These are phyloP conservation scores for Diaporthe vaccinii DNA, from an alignment of 2,329 filamentous ascomycete species.

Conservation along the genomic window DNA sequence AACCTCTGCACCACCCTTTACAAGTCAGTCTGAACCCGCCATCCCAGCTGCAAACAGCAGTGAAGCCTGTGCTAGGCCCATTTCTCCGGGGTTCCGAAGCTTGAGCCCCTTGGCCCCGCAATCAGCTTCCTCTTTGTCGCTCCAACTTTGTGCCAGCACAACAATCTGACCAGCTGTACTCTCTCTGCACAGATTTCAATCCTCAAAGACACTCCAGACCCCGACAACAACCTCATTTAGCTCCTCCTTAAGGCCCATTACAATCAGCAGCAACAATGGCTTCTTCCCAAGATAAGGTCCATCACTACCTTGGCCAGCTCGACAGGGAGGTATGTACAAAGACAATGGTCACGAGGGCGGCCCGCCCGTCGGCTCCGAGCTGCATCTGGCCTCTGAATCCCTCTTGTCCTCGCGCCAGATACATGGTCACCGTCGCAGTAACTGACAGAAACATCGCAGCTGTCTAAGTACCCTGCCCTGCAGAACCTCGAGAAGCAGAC, in stretches of 20 bases:
- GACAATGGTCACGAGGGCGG: constrained; percentile 28
- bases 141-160: constrained; percentile 30
- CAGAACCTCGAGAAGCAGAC: constrained; percentile 90
- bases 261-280: constrained; percentile 69
- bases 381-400: constrained; percentile 17
- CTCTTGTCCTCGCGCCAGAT: background rate
- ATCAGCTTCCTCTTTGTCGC: constrained; percentile 30
- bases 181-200: constrained; percentile 26
- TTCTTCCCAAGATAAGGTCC: constrained; percentile 80
- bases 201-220: constrained; percentile 34
- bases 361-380: constrained; percentile 27
- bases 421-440: background rate
- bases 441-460: constrained; percentile 61
- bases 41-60: constrained; percentile 20
- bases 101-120: constrained; percentile 39
- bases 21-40: constrained; percentile 21
- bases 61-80: constrained; percentile 7
- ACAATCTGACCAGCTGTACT: constrained; percentile 39
- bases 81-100: constrained; percentile 30
- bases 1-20: background rate
- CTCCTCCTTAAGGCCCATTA: constrained; percentile 22
- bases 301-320: constrained; percentile 82
- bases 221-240: constrained; percentile 41
- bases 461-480: constrained; percentile 86
- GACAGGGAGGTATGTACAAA: constrained; percentile 79